Base-by-base conservation (phyloP, 1,284 basidiomycete species). In the Pascua sp. region DNA sequence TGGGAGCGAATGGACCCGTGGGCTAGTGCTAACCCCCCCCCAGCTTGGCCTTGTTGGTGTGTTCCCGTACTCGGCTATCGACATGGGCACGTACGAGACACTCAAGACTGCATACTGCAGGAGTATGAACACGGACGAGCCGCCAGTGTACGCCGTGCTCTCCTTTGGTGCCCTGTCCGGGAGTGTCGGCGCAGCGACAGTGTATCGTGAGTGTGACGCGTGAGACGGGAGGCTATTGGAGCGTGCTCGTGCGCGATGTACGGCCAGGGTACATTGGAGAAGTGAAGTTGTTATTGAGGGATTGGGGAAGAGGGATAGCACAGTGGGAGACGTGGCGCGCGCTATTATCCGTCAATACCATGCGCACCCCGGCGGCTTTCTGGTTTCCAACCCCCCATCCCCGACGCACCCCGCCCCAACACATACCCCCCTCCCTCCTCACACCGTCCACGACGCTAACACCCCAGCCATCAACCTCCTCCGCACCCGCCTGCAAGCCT, bases 71-170 rank as follows among this genome's bases (percentile, higher is more conserved):
- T 76, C 88, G 17, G 91, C 91, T 9, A 95, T 95, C 63, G 91
- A 95, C 75, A 93, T 95, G 91, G 90, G 89, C 67, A 92, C 91
- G 0, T 95, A 93, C 59, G 91, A 95, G 78, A 89, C 90, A 7
- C 83, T 95, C 49, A 94, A 94, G 73, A 80, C 90, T 44, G 84
- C 87, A 1, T 94, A 94, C 72, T 78, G 88, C 52, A 83, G 85
- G 52, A 91, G 89, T 15, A 89, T 88, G 16, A 85, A 85, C 32
- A 84, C 86, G 67, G 86, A 90, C 16, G 91, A 95, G 70, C 89
- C 91, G 0, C 87, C 88, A 5, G 84, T 91, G 8, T 81, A 90
- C 57, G 90, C 90, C 8, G 71, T 91, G 24, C 83, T 95, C 9
- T 85, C 88, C 5, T 95, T 93, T 67, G 91, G 91, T 44, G 91